Base-by-base conservation (phyloP, 1,284 basidiomycete species). In the Ceratobasidium sp. region DNA sequence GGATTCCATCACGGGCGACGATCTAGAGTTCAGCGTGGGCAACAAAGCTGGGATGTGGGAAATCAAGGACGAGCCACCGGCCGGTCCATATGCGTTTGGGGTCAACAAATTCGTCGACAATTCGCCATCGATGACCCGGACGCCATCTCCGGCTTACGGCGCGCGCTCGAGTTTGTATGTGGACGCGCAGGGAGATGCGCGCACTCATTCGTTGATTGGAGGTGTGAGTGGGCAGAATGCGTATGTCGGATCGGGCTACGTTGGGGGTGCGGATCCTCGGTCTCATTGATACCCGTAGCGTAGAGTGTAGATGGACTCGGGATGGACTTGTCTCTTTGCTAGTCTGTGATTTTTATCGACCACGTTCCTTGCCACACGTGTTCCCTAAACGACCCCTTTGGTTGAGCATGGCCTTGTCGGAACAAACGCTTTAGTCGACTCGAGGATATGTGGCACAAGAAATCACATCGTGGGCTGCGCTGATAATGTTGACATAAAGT, bases 21-120 rank as follows among this genome's bases (percentile, higher is more conserved):
- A 99, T 79, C 89, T 99, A 73, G 98, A 99, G 82, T 99, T 99
- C 88, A 97, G 94, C 18, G 97, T 99, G 77, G 97, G 98, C 55
- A 95, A 93, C 76, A 99, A 99, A 83, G 91, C 92, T 58, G 90
- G 94, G 0, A 96, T 98, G 0, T 99, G 97, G 97, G 97, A 98
- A 83, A 94, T 98, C 81, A 98, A 98, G 83, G 95, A 97, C 54
- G 66, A 69, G 66, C 63, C 63, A 49, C 54, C 66, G 28, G 66
- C 54, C 52, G 58, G 58, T 11, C 58, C 58, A 61, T 61, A 61
- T 28, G 61, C 3, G n/a, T 69, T 44, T 35, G 66, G 66, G 30
- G 66, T 69, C 14, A 69, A 69, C 66, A 69, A 69, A 44, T 69
- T 46, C 21, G 66, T 69, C 50, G 66, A 69, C 35, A 47, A 47